Base-by-base conservation (phyloP, 2,329 filamentous ascomycete genomes). In the Bipolaris bicolor region DNA sequence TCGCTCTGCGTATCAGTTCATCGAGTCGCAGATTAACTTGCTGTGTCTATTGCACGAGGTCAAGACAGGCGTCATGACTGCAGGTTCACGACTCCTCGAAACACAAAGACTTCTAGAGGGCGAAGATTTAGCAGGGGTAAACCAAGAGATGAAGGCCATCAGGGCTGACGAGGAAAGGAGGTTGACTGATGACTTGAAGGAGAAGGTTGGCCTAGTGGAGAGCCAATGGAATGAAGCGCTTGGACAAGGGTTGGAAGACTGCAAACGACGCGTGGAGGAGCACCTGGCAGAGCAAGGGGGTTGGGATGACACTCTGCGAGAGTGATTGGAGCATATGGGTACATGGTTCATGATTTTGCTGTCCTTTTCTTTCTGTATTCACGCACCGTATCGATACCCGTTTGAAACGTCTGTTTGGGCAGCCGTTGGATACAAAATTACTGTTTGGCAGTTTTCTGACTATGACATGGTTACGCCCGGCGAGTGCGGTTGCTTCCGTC, bases 1-100 rank as follows among this genome's bases (percentile, higher is more conserved):
- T 74, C 96, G 95, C 79, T 93, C 90, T 67, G 94, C 92, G 7
- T 96, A 97, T 71, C 95, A 98, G 75, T 98, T 97, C 77, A 97
- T 98, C 69, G 95, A 98, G 80, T 90, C 88, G 6, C 94, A 98
- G 80, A 94, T 88, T 29, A 97, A 97, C 71, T 81, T 97, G 33
- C 82, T 97, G 22, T 98, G 94, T 70, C 81, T 98, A 36, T 78
- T 97, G 55, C 95, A 97, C 69, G 92, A 97, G 77, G 92, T 97
- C 51, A 91, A 92, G 72, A 91, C 90, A 52, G 88, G 88, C 0
- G 87, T 91, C 1, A 88, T 91, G 71, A 83, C 83, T 45, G 89
- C 90, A 7, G 87, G 87, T 63, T 86, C 86, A 50, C 83, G 86
- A 61, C 80, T 90, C 16, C 81, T 89, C 63, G 88, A 91, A 72